phyloP scores from a whole-genome alignment of 176 grass and related monocot genomes.

The Lolium multiflorum region DNA sequence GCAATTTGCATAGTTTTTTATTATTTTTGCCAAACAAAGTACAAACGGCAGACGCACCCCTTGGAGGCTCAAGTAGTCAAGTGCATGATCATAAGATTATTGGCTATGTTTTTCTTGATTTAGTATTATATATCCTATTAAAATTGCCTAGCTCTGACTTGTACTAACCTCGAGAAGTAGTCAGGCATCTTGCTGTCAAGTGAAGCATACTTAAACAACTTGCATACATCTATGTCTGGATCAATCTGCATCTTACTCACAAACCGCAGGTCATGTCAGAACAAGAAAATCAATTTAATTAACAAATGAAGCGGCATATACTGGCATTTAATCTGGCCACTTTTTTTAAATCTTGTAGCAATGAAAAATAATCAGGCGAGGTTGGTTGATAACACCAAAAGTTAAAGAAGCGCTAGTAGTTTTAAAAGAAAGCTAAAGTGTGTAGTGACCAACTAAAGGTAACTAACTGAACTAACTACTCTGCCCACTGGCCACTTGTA shows the following conservation, averaged over 20 bases:
- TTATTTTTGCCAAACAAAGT: too few relatives aligned
- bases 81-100: neutral
- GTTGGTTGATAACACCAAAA: neutral
- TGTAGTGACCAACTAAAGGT: neutral
- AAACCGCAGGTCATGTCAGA: neutral
- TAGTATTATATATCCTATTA: neutral
- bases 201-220: neutral
- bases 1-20: neutral
- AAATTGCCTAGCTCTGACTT: slow-evolving; percentile 14
- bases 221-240: neutral
- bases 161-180: neutral
- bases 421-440: neutral
- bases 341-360: neutral
- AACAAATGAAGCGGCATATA: neutral
- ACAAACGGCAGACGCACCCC: too few relatives aligned
- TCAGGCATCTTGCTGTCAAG: slow-evolving; percentile 14
- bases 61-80: too few relatives aligned
- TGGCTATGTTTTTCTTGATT: neutral
- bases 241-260: neutral
- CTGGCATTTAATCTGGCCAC: neutral
- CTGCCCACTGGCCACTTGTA: neutral
- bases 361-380: neutral
- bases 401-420: neutral
- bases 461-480: slow-evolving; percentile 5
- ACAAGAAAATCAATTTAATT: neutral